phyloP scores from a whole-genome alignment of 805 yeast species.

The Lipomyces lipofer region DNA sequence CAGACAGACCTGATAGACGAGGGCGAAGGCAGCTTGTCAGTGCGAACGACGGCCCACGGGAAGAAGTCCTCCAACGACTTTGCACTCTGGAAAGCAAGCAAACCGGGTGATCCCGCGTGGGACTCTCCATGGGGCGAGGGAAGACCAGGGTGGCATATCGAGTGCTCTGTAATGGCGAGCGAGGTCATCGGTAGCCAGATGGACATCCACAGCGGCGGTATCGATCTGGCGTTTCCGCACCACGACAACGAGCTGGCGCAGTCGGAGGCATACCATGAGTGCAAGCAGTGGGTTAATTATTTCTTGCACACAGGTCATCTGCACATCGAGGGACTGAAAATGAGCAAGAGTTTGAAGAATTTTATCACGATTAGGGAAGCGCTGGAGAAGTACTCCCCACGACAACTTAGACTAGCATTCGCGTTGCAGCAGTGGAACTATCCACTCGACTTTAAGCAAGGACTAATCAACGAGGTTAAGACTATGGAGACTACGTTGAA shows the following conservation, averaged over 20 bases:
- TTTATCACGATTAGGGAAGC: constrained; percentile 95
- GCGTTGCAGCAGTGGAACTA: constrained; percentile 91
- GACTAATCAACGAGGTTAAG: constrained; percentile 72
- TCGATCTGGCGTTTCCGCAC: constrained; percentile 97
- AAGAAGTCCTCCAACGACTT: constrained; percentile 82
- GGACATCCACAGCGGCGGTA: constrained; percentile 97
- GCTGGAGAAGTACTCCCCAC: constrained; percentile 61
- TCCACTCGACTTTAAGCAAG: constrained; percentile 87
- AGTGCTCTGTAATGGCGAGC: constrained; percentile 98
- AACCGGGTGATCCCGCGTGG: constrained; percentile 98
- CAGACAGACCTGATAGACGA: constrained; percentile 81
- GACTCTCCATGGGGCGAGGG: constrained; percentile 95
- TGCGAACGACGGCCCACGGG: constrained; percentile 46
- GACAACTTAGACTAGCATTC: constrained; percentile 89
- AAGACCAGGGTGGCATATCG: constrained; percentile 99
- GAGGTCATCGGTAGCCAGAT: constrained; percentile 78
- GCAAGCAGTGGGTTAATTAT: constrained; percentile 94
- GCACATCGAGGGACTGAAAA: constrained; percentile 97
- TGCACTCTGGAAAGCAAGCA: constrained; percentile 95
- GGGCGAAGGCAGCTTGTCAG: constrained; percentile 86
- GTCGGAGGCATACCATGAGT: constrained; percentile 87
- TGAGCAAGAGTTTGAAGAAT: constrained; percentile 93
- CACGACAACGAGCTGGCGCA: constrained; percentile 99
- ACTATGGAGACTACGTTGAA: constrained; percentile 70
- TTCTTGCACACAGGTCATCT: constrained; percentile 96